phyloP scores from a whole-genome alignment of 164 flowering plant species.

The Vitis riparia region DNA sequence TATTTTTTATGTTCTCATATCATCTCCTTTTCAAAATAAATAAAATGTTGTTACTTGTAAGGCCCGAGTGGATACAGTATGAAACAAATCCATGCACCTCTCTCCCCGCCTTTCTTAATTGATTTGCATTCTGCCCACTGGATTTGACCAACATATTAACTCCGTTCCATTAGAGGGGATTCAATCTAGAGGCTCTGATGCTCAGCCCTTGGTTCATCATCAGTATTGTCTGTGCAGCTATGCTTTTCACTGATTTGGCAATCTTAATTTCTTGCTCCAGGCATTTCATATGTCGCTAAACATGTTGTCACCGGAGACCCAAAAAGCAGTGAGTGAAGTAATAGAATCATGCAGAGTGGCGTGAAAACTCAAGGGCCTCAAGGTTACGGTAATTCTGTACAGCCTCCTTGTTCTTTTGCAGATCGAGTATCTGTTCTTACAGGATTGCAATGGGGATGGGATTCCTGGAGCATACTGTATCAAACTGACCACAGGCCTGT shows the following conservation, averaged over 20 bases:
- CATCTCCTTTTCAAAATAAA: not conserved
- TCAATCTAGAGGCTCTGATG: too few relatives aligned
- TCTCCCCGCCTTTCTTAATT: too few relatives aligned
- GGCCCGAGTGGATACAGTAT: too few relatives aligned
- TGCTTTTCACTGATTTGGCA: not conserved
- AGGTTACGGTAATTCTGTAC: slow-evolving; percentile 15
- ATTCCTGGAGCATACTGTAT: not conserved
- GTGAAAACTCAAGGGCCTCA: slow-evolving; percentile 27
- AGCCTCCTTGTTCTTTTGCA: slow-evolving; percentile 10
- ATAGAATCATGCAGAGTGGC: slow-evolving; percentile 78
- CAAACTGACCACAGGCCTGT: slow-evolving; percentile 8
- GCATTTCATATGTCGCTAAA: slow-evolving; percentile 84
- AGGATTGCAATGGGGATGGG: slow-evolving; percentile 3
- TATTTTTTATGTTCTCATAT: slow-evolving; percentile 2
- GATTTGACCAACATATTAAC: too few relatives aligned
- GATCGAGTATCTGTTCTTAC: slow-evolving; percentile 11
- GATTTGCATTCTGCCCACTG: too few relatives aligned
- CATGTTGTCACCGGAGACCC: slow-evolving; percentile 94
- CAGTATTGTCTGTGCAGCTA: too few relatives aligned
- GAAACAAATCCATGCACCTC: too few relatives aligned
- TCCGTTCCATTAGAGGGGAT: too few relatives aligned
- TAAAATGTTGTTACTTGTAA: too few relatives aligned
- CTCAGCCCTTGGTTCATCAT: too few relatives aligned
- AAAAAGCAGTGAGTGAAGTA: slow-evolving; percentile 75
- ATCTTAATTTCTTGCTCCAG: slow-evolving; percentile 31